These are phyloP conservation scores for Ophiostoma piceae DNA, from an alignment of 2,329 filamentous ascomycete genomes.

Conservation along the genomic window DNA sequence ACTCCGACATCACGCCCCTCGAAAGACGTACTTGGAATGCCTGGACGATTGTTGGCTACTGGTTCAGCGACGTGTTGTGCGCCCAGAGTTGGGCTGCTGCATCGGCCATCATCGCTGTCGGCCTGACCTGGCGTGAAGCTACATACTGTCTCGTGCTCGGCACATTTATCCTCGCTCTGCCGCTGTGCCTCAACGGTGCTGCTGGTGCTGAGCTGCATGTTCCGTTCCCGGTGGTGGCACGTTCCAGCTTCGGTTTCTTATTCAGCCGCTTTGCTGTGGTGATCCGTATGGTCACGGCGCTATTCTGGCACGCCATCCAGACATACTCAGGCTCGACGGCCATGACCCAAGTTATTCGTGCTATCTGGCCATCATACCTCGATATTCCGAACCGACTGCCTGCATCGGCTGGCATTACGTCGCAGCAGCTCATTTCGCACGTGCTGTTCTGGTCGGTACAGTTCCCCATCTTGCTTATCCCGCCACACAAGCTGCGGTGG, in stretches of 20 bases:
- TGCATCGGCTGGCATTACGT: slow-evolving; percentile 42
- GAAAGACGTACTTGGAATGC: slow-evolving; percentile 43
- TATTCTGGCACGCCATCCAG: slow-evolving; percentile 37
- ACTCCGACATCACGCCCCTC: slow-evolving; percentile 32
- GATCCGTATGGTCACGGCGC: slow-evolving; percentile 32
- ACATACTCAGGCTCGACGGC: slow-evolving; percentile 34
- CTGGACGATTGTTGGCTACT: slow-evolving; percentile 36
- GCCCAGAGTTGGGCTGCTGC: slow-evolving; percentile 44
- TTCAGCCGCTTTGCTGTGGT: slow-evolving; percentile 33
- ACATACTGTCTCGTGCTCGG: slow-evolving; percentile 50
- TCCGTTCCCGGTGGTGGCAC: slow-evolving; percentile 37
- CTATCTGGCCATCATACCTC: slow-evolving; percentile 39
- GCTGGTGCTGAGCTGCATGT: slow-evolving; percentile 43
- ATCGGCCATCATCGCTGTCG: slow-evolving; percentile 29
- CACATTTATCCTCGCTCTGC: slow-evolving; percentile 52
- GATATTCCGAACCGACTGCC: slow-evolving; percentile 33
- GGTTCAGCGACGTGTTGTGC: slow-evolving; percentile 43
- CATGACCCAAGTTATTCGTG: slow-evolving; percentile 34
- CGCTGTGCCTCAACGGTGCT: slow-evolving; percentile 43
- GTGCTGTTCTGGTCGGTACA: slow-evolving; percentile 48
- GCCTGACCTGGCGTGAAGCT: slow-evolving; percentile 44
- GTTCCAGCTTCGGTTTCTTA: slow-evolving; percentile 34
- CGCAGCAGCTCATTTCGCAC: slow-evolving; percentile 47
- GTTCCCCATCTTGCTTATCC: slow-evolving; percentile 47
- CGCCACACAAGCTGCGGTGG: slow-evolving; percentile 45